phyloP scores from a whole-genome alignment of 2,329 filamentous ascomycete species.

The Xylaria hypoxylon region DNA sequence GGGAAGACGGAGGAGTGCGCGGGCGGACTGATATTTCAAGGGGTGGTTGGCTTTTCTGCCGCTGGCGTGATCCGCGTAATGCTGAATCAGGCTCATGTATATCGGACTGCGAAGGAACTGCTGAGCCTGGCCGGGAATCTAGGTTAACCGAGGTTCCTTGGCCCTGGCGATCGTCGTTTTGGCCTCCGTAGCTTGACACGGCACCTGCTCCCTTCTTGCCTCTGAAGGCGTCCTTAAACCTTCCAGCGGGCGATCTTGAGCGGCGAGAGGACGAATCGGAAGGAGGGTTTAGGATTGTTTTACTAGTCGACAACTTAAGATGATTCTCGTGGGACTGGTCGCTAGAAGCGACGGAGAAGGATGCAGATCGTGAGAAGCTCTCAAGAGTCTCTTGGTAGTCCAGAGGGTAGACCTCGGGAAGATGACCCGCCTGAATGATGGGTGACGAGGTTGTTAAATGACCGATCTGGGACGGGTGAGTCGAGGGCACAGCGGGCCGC shows the following conservation, averaged over 20 bases:
- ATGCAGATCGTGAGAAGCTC: conserved; percentile 53
- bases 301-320: conserved; percentile 49
- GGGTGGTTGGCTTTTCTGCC: conserved; percentile 42
- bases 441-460: conserved; percentile 77
- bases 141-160: conserved; percentile 40
- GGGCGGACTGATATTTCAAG: conserved; percentile 51
- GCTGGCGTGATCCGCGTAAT: conserved; percentile 39
- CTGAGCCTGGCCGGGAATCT: conserved; percentile 40
- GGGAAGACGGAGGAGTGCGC: conserved; percentile 60
- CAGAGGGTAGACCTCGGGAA: conserved; percentile 58
- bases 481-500: conserved; percentile 63
- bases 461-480: conserved; percentile 73
- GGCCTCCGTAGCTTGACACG: conserved; percentile 58
- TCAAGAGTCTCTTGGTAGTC: conserved; percentile 50
- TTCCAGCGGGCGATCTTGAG: conserved; percentile 76
- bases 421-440: conserved; percentile 68
- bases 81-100: conserved; percentile 42
- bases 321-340: conserved; percentile 51
- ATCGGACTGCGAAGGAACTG: conserved; percentile 41
- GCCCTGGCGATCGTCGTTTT: conserved; percentile 41
- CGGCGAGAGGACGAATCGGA: conserved; percentile 63
- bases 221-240: conserved; percentile 77
- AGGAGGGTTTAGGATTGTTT: conserved; percentile 57
- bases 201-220: conserved; percentile 63
- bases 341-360: conserved; percentile 50